Conservation (phyloP, 495 filamentous ascomycete genomes). For the Podospora appendiculata region DNA sequence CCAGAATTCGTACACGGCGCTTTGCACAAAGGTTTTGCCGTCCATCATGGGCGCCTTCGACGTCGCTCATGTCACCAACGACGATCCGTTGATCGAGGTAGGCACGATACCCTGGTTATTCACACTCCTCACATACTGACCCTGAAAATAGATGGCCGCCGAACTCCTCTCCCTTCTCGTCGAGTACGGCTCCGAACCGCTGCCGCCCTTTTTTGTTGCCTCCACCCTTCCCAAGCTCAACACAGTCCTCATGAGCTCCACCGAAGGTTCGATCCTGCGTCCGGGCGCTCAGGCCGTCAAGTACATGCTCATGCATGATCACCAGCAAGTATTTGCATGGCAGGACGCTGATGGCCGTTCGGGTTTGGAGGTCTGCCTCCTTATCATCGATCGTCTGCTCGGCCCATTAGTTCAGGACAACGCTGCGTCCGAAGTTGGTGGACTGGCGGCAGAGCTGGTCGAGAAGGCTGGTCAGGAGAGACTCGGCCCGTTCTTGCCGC, state of each 20-base stretch:
- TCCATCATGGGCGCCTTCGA: constrained; percentile 84
- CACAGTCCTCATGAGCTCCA: constrained; percentile 66
- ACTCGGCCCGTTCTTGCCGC: constrained; percentile 80
- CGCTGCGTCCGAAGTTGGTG: constrained; percentile 91
- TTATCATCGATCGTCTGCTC: constrained; percentile 90
- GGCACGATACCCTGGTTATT: constrained; percentile 7
- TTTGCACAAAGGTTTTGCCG: constrained; percentile 82
- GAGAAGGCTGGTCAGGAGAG: constrained; percentile 86
- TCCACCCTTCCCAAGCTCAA: constrained; percentile 81
- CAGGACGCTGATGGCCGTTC: constrained; percentile 65
- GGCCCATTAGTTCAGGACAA: constrained; percentile 76
- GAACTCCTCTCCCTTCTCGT: constrained; percentile 77
- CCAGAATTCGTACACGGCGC: constrained; percentile 59
- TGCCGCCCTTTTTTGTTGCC: constrained; percentile 80
- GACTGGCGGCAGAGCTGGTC: constrained; percentile 87
- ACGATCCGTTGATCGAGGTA: constrained; percentile 70
- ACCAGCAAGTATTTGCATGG: constrained; percentile 79
- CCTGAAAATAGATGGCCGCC: constrained; percentile 54
- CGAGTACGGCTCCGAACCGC: constrained; percentile 70
- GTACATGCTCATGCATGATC: constrained; percentile 79
- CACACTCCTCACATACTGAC: constrained; percentile 5
- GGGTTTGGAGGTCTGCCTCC: constrained; percentile 78
- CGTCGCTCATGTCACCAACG: constrained; percentile 72
- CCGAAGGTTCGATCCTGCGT: constrained; percentile 79
- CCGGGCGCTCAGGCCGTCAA: constrained; percentile 81